Base-by-base conservation (phyloP, 1,284 basidiomycete genomes). In the Cryptococcus wingfieldii region DNA sequence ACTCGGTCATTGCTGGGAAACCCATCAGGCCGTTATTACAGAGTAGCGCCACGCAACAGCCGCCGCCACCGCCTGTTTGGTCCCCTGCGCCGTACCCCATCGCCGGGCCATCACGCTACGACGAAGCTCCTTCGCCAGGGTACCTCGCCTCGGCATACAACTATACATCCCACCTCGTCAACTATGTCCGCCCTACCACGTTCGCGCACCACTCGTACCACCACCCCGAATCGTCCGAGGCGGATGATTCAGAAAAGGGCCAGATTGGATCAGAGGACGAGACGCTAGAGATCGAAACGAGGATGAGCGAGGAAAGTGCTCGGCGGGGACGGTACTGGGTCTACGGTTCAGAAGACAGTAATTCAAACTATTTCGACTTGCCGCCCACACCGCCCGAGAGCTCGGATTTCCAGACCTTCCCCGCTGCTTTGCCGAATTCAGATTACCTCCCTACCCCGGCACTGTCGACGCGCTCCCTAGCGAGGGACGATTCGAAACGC, bases 391-490 rank as follows among this genome's bases (percentile, higher is more conserved):
- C 72, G 13, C 66, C 71, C 31, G 63, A 67, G 13, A 58, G 63
- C 18, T 42, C 59, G 37, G 39, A 48, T n/a, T n/a, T 47, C 50
- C 49, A 58, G 25, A 27, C 19, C 23, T 38, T 39, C 43, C 9
- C 47, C 12, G 37, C 47, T 12, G 48, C 46, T 18, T 38, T 46
- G n/a, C 38, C 19, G 5, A 25, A 18, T 16, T 51, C 60, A 4
- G 56, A 59, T 3, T 59, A 65, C 6, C 57, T 78, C 5, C 76
- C 76, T 5, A 78, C 77, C 1, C 77, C 77, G 2, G 74, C 76
- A 0, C 58, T 78, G 9, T 76, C 75, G 0, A 53, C 70, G 1
- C 62, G 62, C 38, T 74, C 71, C 0, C 58, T 77, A 8, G 72
- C 72, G 0, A 56, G 62, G 10, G 58, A 51, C 9, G 51, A 55